Base-by-base conservation (phyloP, 2,329 filamentous ascomycete species). In the Aspergillus carbonarius region DNA sequence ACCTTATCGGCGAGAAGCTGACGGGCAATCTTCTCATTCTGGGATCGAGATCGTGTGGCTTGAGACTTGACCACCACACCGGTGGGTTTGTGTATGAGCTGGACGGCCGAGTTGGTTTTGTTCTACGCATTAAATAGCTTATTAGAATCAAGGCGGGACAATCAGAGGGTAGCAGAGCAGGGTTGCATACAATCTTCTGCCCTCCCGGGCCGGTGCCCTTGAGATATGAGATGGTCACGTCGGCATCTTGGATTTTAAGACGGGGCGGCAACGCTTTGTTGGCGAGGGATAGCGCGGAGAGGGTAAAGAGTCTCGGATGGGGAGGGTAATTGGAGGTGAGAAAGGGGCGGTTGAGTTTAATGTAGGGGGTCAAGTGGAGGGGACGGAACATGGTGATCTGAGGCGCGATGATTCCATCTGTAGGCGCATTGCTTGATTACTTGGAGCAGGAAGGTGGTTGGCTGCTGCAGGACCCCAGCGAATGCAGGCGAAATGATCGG, bases 11-110 rank as follows among this genome's bases (percentile, higher is more conserved):
- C 90, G 30, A 97, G 82, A 42, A 96, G 79, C 64, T 87, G 82
- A 40, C 93, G 84, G 12, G 95, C 95, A 62, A 91, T 88, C 74
- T 90, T 93, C 63, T 93, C 86, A 74, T 99, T 99, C 76, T 96
- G 90, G 58, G 85, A 85, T 17, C 92, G 86, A 1, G 91, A 96
- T 49, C 95, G 88, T 8, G 95, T 98, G 18, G 89, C 92, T 77
- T 99, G 95, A 57, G 87, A 93, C 78, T 99, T 99, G 63, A 99
- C 85, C 13, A 98, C 93, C 54, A 97, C 86, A 61, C 93, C 93
- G 0, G 93, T 96, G 5, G 93, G 92, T 15, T 90, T 78, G 75
- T 99, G 95, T 66, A 89, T 95, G 35, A 99, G 82, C 74, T 99
- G 95, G 2, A 97, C 93, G 37, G 93, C 93, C 0, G 91, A 97